Evolutionary conservation across 2,329 filamentous ascomycete genomes (phyloP).

Genomic region (Aspergillus costaricaensis): DNA sequence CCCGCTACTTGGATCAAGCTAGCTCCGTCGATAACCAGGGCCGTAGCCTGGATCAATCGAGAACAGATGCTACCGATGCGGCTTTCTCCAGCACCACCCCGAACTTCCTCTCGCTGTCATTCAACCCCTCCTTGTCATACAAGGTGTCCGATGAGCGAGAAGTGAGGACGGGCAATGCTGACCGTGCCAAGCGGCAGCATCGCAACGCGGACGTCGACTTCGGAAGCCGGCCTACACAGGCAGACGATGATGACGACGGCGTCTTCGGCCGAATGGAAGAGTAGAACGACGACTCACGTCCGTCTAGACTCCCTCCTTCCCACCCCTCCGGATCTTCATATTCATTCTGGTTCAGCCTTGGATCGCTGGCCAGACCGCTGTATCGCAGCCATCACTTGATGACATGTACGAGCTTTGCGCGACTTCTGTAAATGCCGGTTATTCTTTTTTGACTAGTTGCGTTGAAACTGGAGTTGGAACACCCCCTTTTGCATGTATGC

Average conservation of each 20-base stretch:
- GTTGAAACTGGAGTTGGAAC: constrained; percentile 24
- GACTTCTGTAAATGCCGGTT: constrained; percentile 30
- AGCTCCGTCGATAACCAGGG: constrained; percentile 65
- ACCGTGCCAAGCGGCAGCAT: constrained; percentile 38
- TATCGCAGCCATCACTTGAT: constrained; percentile 27
- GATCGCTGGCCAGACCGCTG: constrained; percentile 11
- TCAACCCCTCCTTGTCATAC: constrained; percentile 50
- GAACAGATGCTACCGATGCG: constrained; percentile 28
- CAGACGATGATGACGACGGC: constrained; percentile 90
- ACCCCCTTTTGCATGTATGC: constrained; percentile 27
- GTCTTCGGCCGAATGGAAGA: constrained; percentile 98
- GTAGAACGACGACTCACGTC: constrained; percentile 45
- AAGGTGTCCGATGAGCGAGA: constrained; percentile 58
- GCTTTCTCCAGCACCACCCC: constrained; percentile 40
- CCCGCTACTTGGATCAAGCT: constrained; percentile 69
- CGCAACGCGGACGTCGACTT: constrained; percentile 41
- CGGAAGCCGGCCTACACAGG: constrained; percentile 53
- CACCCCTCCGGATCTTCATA: background rate
- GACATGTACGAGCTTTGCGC: constrained; percentile 44
- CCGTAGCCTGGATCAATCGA: constrained; percentile 51
- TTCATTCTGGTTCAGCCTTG: constrained; percentile 4
- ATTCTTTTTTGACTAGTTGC: constrained; percentile 29
- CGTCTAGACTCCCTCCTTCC: background rate
- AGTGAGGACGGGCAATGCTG: constrained; percentile 68
- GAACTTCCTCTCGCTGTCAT: constrained; percentile 45